phyloP scores from a whole-genome alignment of 768 basidiomycete genomes.

The Hebeloma cylindrosporum region DNA sequence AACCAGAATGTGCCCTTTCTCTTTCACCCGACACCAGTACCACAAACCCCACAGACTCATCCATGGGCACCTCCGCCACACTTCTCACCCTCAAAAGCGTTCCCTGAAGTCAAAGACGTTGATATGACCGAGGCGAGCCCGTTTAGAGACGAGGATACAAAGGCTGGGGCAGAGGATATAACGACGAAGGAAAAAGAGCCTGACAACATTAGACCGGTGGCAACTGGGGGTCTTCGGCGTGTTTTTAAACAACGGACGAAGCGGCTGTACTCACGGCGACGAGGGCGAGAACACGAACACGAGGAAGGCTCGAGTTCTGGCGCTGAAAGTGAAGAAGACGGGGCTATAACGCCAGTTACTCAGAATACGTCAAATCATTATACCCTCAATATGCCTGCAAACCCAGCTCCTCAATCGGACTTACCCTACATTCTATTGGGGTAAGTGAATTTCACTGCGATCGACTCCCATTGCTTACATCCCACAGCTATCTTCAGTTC shows the following conservation, averaged over 20 bases:
- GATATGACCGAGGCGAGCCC: slow-evolving; percentile 78
- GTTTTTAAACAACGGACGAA: slow-evolving; percentile 63
- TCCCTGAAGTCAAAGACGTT: slow-evolving; percentile 67
- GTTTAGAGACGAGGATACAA: slow-evolving; percentile 30
- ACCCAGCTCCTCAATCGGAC: slow-evolving; percentile 56
- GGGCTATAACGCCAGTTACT: slow-evolving; percentile 37
- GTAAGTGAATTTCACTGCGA: slow-evolving; percentile 61
- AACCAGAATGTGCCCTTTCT: slow-evolving; percentile 74
- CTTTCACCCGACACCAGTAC: slow-evolving; percentile 45
- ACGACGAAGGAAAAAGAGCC: slow-evolving; percentile 33
- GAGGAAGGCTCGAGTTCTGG: slow-evolving; percentile 43
- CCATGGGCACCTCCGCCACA: slow-evolving; percentile 68
- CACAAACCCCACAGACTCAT: slow-evolving; percentile 49
- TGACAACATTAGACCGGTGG: slow-evolving; percentile 50
- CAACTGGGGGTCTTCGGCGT: slow-evolving; percentile 63
- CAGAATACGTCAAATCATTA: slow-evolving; percentile 76
- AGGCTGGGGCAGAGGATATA: slow-evolving; percentile 28
- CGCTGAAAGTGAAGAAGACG: slow-evolving; percentile 48
- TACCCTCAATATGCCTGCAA: slow-evolving; percentile 76
- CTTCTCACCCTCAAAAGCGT: slow-evolving; percentile 60
- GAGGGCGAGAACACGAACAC: slow-evolving; percentile 31
- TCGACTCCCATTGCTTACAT: slow-evolving; percentile 20
- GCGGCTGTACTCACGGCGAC: slow-evolving; percentile 29
- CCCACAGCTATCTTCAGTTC: slow-evolving; percentile 83
- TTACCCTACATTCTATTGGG: slow-evolving; percentile 83